phyloP scores from a whole-genome alignment of 208 protist species.

The Crithidia thermophila region DNA sequence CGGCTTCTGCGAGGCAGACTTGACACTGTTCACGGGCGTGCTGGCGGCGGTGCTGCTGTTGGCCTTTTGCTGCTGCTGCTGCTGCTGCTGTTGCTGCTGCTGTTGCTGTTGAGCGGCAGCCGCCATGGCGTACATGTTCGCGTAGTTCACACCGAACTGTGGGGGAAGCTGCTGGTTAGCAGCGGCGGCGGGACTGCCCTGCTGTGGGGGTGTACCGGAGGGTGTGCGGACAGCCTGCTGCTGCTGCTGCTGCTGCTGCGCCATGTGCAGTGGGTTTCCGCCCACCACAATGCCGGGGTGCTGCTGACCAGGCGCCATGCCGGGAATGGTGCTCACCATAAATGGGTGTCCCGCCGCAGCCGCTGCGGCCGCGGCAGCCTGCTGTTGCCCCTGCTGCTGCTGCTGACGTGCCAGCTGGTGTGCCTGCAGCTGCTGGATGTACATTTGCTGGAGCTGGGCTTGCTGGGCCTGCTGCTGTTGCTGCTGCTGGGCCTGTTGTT shows the following conservation, averaged over 20 bases:
- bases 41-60: neutral
- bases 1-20: neutral
- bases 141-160: constrained; percentile 3
- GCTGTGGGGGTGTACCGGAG: constrained; percentile 22
- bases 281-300: constrained; percentile 8
- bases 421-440: constrained; percentile 32
- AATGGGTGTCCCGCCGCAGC: constrained; percentile 5
- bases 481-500: constrained; percentile 20
- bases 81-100: constrained; percentile 21
- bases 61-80: constrained; percentile 1
- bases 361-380: constrained; percentile 7
- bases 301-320: constrained; percentile 4
- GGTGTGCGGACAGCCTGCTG: constrained; percentile 18
- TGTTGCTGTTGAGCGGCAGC: constrained; percentile 16
- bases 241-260: neutral
- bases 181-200: constrained; percentile 24
- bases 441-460: constrained; percentile 20
- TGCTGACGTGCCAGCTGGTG: constrained; percentile 32
- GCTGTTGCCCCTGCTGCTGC: constrained; percentile 16
- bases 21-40: constrained; percentile 13
- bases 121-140: constrained; percentile 20
- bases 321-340: constrained; percentile 4
- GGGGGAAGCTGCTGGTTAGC: neutral
- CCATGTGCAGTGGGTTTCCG: neutral
- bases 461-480: constrained; percentile 30